Percentiles rank a stretch among this genome's conserved stretches.
Conservation (phyloP, 1,139 yeast genomes). For the Debaryomyces singareniensis region DNA sequence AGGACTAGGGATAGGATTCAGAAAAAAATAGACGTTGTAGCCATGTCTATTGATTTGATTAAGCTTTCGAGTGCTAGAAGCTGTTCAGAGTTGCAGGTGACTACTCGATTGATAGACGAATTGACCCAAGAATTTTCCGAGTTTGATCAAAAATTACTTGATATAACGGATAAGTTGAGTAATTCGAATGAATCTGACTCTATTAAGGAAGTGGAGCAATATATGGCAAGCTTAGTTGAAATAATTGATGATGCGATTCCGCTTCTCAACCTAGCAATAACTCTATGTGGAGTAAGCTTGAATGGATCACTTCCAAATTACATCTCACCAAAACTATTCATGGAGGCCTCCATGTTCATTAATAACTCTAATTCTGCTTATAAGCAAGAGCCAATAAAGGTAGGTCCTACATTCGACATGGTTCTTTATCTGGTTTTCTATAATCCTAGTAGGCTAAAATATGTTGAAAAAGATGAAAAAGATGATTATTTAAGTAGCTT, state of each 20-base stretch:
- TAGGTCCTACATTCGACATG: conserved; percentile 60
- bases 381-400: conserved; percentile 15
- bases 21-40: conserved; percentile 56
- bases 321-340: conserved; percentile 59
- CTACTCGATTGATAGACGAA: conserved; percentile 50
- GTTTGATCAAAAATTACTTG: conserved; percentile 48
- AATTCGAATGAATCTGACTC: conserved; percentile 33
- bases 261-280: conserved; percentile 56
- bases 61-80: conserved; percentile 68
- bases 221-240: conserved; percentile 40
- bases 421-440: conserved; percentile 62
- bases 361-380: conserved; percentile 19
- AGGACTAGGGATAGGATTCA: conserved; percentile 41
- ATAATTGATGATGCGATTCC: conserved; percentile 70
- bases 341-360: conserved; percentile 56
- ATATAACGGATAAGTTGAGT: conserved; percentile 18
- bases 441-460: conserved; percentile 45
- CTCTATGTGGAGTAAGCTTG: conserved; percentile 65
- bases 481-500: conserved; percentile 13
- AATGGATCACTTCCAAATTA: conserved; percentile 45
- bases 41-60: conserved; percentile 66
- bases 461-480: conserved; percentile 20
- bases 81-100: conserved; percentile 55
- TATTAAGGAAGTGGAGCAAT: conserved; percentile 41
- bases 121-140: conserved; percentile 53